phyloP scores from a whole-genome alignment of 495 filamentous ascomycete species.

The Penicillium angulare region DNA sequence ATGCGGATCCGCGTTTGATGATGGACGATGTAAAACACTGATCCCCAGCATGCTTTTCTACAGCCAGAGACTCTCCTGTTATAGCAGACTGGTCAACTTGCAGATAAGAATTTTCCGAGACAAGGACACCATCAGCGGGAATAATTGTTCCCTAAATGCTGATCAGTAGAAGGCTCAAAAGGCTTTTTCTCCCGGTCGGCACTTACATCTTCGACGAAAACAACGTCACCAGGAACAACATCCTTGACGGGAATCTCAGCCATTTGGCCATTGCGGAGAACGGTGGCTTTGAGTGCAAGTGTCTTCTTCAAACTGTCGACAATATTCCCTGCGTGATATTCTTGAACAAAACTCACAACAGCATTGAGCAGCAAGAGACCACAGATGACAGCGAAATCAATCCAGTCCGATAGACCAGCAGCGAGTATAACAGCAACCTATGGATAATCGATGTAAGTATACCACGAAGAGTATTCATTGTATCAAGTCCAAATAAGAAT shows the following conservation, averaged over 20 bases:
- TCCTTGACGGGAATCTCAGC: conserved; percentile 72
- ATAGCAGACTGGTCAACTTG: conserved; percentile 92
- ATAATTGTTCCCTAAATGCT: conserved; percentile 69
- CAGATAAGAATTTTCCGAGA: conserved; percentile 75
- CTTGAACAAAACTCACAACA: conserved; percentile 80
- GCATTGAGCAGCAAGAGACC: conserved; percentile 79
- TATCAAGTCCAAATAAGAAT: neutral
- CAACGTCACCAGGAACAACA: conserved; percentile 87
- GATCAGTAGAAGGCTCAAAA: conserved; percentile 5
- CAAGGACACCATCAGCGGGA: conserved; percentile 81
- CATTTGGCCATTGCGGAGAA: conserved; percentile 72
- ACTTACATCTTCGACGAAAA: conserved; percentile 75
- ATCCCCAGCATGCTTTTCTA: conserved; percentile 80
- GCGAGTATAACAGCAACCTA: conserved; percentile 73
- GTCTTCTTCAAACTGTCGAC: conserved; percentile 92
- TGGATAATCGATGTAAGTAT: conserved; percentile 7
- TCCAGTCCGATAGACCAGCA: conserved; percentile 72
- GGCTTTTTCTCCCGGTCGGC: neutral
- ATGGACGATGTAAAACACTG: conserved; percentile 79
- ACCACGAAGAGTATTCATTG: neutral
- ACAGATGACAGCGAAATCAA: conserved; percentile 77
- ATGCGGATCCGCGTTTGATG: conserved; percentile 86
- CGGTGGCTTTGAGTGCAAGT: conserved; percentile 79
- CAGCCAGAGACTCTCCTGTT: conserved; percentile 89
- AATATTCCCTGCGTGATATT: conserved; percentile 86